These are phyloP conservation scores for Fusarium robinianum DNA, from an alignment of 2,329 filamentous ascomycete species.

Conservation along the genomic window DNA sequence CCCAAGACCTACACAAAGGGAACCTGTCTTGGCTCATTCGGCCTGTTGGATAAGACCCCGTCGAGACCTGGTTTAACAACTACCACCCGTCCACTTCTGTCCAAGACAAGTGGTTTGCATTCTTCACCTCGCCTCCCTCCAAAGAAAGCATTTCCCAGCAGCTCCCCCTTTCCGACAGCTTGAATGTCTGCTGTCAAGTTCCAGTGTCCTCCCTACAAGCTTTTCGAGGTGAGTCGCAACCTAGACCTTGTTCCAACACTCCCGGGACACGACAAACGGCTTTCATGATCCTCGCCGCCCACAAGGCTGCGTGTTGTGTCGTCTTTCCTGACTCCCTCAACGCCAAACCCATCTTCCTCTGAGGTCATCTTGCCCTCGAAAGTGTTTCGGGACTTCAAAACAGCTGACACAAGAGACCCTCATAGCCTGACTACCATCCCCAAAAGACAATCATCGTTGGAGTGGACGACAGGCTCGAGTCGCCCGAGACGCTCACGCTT, in stretches of 20 bases:
- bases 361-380: conserved; percentile 17
- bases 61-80: conserved; percentile 46
- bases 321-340: conserved; percentile 14
- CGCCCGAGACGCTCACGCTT: conserved; percentile 60
- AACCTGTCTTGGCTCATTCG: conserved; percentile 39
- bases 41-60: conserved; percentile 44
- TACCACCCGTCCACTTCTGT: conserved; percentile 38
- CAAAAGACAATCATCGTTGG: conserved; percentile 60
- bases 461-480: conserved; percentile 60
- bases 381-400: conserved; percentile 28
- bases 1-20: conserved; percentile 36
- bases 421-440: conserved; percentile 57
- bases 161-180: conserved; percentile 47
- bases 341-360: conserved; percentile 20
- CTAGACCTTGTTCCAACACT: conserved; percentile 41
- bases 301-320: conserved; percentile 18
- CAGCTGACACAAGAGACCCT: conserved; percentile 34
- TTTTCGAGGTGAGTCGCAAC: conserved; percentile 61
- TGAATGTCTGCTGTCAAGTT: conserved; percentile 64
- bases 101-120: conserved; percentile 47
- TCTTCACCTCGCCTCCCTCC: conserved; percentile 39
- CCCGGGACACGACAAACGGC: conserved; percentile 29
- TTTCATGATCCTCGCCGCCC: conserved; percentile 21
- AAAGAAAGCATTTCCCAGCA: conserved; percentile 42
- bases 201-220: conserved; percentile 59